These are phyloP conservation scores for Nicotiana tabacum DNA, from an alignment of 257 asterid genomes.

Conservation along the genomic window DNA sequence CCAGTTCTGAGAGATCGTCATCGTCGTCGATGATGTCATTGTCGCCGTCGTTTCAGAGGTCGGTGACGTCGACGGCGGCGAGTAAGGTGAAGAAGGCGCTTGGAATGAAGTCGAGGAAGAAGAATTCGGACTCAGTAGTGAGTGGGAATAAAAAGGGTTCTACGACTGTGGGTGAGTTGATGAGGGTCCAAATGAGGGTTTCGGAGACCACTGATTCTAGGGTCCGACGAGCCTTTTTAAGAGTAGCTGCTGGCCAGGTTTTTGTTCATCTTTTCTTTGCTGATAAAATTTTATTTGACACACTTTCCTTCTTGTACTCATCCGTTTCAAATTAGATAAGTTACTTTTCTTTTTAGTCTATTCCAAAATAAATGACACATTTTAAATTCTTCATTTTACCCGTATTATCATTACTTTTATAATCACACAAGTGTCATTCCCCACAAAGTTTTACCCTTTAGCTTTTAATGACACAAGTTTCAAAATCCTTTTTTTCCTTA, in stretches of 20 bases:
- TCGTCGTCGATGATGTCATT: constrained; percentile 21
- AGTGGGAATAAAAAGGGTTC: constrained; percentile 26
- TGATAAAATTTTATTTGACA: neutral
- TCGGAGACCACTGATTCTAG: constrained; percentile 81
- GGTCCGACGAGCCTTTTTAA: constrained; percentile 64
- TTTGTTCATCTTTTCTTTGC: neutral
- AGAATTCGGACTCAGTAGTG: constrained; percentile 21
- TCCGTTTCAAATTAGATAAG: too few relatives aligned
- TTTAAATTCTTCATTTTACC: too few relatives aligned
- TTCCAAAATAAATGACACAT: too few relatives aligned
- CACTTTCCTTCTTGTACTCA: too few relatives aligned
- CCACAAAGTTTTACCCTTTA: too few relatives aligned
- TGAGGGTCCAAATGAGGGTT: constrained; percentile 83
- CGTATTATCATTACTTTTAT: too few relatives aligned
- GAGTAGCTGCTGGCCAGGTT: constrained; percentile 92
- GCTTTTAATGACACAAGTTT: too few relatives aligned
- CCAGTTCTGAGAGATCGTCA: constrained; percentile 34
- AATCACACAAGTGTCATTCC: too few relatives aligned
- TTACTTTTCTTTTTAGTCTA: too few relatives aligned
- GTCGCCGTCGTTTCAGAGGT: constrained; percentile 37
- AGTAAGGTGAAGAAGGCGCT: constrained; percentile 76
- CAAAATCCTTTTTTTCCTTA: too few relatives aligned
- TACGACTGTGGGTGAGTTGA: constrained; percentile 53
- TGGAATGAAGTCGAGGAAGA: constrained; percentile 59
- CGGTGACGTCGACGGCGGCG: constrained; percentile 35